Conservation (phyloP, 2,329 filamentous ascomycete species). For the Setomelanomma holmii region DNA sequence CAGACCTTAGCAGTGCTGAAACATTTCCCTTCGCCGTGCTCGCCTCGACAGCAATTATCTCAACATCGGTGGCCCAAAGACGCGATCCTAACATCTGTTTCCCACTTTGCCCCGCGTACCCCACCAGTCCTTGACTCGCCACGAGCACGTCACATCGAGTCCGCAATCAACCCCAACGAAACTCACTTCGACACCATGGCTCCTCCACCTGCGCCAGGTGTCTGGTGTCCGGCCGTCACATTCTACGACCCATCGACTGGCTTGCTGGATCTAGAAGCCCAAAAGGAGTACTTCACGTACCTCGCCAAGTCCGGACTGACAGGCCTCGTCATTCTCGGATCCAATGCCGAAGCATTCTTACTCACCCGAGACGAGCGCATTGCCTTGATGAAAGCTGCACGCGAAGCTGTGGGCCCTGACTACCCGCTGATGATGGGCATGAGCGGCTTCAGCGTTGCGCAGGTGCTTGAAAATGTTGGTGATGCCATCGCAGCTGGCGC, state of each 20-base stretch:
- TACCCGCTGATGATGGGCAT: slow-evolving; percentile 56
- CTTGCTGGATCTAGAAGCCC: slow-evolving; percentile 50
- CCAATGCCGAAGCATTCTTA: slow-evolving; percentile 57
- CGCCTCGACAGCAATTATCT: too few species aligned
- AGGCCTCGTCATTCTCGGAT: slow-evolving; percentile 56
- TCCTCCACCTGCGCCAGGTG: slow-evolving; percentile 28
- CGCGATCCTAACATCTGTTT: too few species aligned
- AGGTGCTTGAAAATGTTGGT: slow-evolving; percentile 52
- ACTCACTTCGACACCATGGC: slow-evolving; percentile 10
- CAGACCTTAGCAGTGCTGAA: too few species aligned
- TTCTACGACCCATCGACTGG: slow-evolving; percentile 53
- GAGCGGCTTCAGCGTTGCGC: slow-evolving; percentile 52
- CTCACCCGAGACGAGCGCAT: slow-evolving; percentile 54
- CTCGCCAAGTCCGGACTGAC: slow-evolving; percentile 52
- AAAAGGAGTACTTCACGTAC: slow-evolving; percentile 54
- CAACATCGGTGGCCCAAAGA: too few species aligned
- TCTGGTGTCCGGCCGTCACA: slow-evolving; percentile 53
- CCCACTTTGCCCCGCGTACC: too few species aligned
- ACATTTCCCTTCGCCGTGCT: too few species aligned
- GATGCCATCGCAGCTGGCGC: slow-evolving; percentile 53
- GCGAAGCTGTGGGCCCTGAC: slow-evolving; percentile 50
- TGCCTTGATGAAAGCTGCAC: slow-evolving; percentile 48
- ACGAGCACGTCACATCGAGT: too few species aligned
- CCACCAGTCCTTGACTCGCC: too few species aligned
- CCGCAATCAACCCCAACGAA: too few species aligned